Evolutionary conservation across 805 yeast species (phyloP), one percentile per base, ranked within the genome.

Genomic region (Sugiyamaella boreocaroliniensis): DNA sequence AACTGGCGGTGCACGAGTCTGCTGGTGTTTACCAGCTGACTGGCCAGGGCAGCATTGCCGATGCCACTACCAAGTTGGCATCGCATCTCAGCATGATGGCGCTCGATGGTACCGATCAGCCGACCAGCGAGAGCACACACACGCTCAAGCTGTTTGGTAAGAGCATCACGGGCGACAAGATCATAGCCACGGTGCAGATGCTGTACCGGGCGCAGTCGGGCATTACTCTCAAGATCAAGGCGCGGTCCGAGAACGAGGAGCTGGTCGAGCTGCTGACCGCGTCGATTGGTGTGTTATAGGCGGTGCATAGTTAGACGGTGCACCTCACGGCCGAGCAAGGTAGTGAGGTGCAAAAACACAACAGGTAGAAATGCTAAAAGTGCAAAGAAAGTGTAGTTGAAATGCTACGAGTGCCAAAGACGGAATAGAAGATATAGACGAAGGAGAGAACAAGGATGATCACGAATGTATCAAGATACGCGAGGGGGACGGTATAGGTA

Each of bases 81-180:
- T 64, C 66, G 40, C 70, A 71, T 29, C 77, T 89, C 57, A 77
- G 82, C 41, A 77, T 86, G 77, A 71, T 79, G 73, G 82, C 97
- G 34, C 73, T 87, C 63, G 95, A 86, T 57, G 84, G 85, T 43
- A 74, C 85, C 2, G 93, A 86, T 57, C 68, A 70, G 51, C 87
- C 86, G 19, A 77, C 80, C 40, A 69, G 71, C 51, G 68, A 73
- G 7, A 63, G 77, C 18, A 76, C 80, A 45, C 97, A 90, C 67
- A 74, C 80, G 11, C 76, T 93, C 71, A 89, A 89, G 72, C 72
- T 89, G 62, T 86, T 77, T 64, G 98, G 97, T 65, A 86, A 85
- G 72, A 81, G 87, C 61, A 68, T 73, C 55, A 69, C 43, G 70
- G 85, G 72, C 65, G 81, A 62, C 58, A 72, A 69, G 58, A 71